Evolutionary conservation across 116 monocot genomes (phyloP), one percentile per base, ranked within the genome.

Genomic region (Iris pallida): DNA sequence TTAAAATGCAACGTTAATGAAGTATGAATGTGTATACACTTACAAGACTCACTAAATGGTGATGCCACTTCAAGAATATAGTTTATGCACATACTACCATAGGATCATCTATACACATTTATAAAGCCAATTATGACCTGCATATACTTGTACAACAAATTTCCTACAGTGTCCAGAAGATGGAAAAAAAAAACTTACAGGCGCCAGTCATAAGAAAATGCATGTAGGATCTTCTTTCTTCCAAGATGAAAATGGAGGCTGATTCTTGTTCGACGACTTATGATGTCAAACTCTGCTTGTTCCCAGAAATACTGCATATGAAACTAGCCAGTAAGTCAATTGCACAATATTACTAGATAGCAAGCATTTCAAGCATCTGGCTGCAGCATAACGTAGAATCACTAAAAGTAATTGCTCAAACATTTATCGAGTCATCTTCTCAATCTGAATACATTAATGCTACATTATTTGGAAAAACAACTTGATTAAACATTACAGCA

Each of bases 171-270:
- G 3, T 30, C 30, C 30, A 30, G 30, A 30, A 30, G 30, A 30
- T n/a, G n/a, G n/a, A 59, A 65, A 68, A 16, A 66, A 8, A 63
- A n/a, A 67, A 85, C 97, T 80, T 90, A 98, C 97, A 98, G 70
- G 14, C 97, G 87, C 97, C 97, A 98, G 46, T 80, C 68, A 65
- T 98, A 98, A 59, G 97, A 87, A 77, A 98, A 98, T 47, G 93
- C 98, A 83, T 98, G 87, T 15, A 93, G 48, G 9, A 53, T 81
- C 73, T 79, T 65, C 70, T 86, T 85, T 71, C 84, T 90, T 45
- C 82, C 83, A 48, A 90, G 66, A 46, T 83, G 84, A 64, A 90
- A 98, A 69, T 98, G 98, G 42, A 98, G 87, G 75, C 98, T 98
- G 69, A 93, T 93, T 72, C 73, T 98, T 73, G 93, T 98, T 70